Evolutionary conservation across 1,284 basidiomycete genomes (phyloP).

Genomic region (Heterobasidion annosum): DNA sequence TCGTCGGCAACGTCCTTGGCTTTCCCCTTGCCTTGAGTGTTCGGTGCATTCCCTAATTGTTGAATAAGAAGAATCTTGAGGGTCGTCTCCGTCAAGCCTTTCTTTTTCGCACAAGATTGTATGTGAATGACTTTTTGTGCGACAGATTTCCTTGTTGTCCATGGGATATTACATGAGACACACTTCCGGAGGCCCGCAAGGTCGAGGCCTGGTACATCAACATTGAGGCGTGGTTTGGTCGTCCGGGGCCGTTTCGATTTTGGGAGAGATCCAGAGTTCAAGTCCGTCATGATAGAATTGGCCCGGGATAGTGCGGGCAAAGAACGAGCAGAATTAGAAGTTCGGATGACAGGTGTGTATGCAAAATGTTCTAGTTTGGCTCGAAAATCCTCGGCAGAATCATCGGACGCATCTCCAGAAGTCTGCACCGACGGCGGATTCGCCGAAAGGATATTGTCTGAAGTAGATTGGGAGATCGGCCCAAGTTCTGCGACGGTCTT

Average conservation of each 20-base stretch:
- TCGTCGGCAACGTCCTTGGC: slow-evolving; percentile 6
- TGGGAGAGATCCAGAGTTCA: neutral
- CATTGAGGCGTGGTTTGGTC: slow-evolving; percentile 15
- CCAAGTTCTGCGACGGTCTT: no score
- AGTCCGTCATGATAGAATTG: neutral
- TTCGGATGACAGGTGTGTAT: neutral
- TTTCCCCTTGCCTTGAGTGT: slow-evolving; percentile 18
- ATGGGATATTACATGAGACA: slow-evolving; percentile 52
- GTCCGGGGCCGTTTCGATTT: neutral
- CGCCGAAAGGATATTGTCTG: no score
- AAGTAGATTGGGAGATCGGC: no score
- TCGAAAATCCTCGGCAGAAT: slow-evolving; percentile 1
- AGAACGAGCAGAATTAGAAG: neutral
- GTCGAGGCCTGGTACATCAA: slow-evolving; percentile 34
- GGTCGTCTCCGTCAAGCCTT: slow-evolving; percentile 42
- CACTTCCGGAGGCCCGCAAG: slow-evolving; percentile 45
- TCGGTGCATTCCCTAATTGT: slow-evolving; percentile 24
- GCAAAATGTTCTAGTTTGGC: slow-evolving; percentile 5
- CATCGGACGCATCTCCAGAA: neutral
- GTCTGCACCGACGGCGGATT: no score
- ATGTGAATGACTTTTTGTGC: slow-evolving; percentile 60
- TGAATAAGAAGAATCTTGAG: slow-evolving; percentile 41
- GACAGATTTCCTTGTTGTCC: slow-evolving; percentile 60
- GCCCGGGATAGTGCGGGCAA: neutral
- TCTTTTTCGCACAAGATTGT: slow-evolving; percentile 55